These are phyloP conservation scores for Bolboschoenus planiculmis DNA, from an alignment of 176 grass and related monocot species.

Conservation along the genomic window DNA sequence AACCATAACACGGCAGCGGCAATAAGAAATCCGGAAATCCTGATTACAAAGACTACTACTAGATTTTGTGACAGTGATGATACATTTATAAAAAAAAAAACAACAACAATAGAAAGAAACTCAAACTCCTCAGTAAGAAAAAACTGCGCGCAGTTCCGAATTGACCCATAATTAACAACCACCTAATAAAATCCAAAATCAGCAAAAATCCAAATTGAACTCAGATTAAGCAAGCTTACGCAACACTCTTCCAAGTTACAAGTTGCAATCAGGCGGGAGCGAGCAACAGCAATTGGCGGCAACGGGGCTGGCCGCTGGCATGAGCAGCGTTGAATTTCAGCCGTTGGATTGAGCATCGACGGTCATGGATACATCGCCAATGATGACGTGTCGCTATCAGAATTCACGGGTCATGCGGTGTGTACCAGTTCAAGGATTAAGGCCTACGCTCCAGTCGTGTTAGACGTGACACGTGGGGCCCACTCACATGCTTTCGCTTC, in stretches of 20 bases:
- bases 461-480: conserved; percentile 32
- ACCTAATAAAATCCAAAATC: conserved; percentile 6
- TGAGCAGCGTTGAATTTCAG: neutral
- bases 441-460: conserved; percentile 16
- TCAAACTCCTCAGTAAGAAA: neutral
- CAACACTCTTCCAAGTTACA: neutral
- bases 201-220: neutral
- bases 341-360: neutral
- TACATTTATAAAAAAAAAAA: neutral
- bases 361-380: neutral
- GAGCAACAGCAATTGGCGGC: neutral
- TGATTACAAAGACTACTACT: neutral
- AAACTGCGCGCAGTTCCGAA: neutral
- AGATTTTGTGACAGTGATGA: conserved; percentile 5
- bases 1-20: neutral
- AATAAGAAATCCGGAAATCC: neutral
- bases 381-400: neutral
- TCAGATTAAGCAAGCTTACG: neutral
- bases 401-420: conserved; percentile 23
- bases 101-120: neutral
- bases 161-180: neutral
- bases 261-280: neutral
- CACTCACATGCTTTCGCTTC: conserved; percentile 26
- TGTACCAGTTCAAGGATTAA: neutral
- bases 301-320: neutral